Evolutionary conservation across 192 early-diverging fungal species (phyloP), one percentile per base, ranked within the genome.

Genomic region (Mortierella claussenii): DNA sequence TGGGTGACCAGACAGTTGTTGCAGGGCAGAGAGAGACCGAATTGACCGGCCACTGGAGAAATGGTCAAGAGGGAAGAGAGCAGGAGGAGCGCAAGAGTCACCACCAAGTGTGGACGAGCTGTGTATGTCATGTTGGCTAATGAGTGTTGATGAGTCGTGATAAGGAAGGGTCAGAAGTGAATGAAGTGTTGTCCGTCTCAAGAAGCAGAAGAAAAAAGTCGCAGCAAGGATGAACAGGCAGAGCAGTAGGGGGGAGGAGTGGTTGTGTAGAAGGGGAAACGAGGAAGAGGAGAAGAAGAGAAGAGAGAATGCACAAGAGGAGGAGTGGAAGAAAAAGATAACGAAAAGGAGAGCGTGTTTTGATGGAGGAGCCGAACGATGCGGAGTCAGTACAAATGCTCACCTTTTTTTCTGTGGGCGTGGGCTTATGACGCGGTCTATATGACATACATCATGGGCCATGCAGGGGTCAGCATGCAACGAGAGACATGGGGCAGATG

Each of bases 1-100:
- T 75, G 55, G 3, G 15, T 21, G 11, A 53, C 49, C 1, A 75
- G 48, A 32, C 70, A 75, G 56, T 65, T 42, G 51, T 75, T 59
- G 56, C 70, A 75, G 30, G 63, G 37, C 34, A 54, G 43, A 0
- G 70, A 66, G 56, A 75, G 37, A 47, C 63, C 70, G 32, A 61
- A 69, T 42, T 69, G 68, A 13, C 62, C 70, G 3, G 63, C 59
- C 31, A 66, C 70, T 15, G 20, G 31, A 26, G 30, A 31, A 4
- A 21, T 49, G 1, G 69, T 49, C n/a, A 58, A 23, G 18, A 33
- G 26, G 15, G 34, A 15, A 20, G 27, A 8, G 20, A 73, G 32
- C 60, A 65, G 12, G 23, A 73, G 47, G 23, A 34, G 3, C 23
- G 34, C n/a, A n/a, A n/a, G n/a, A n/a, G n/a, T 20, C 27, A 65